These are phyloP conservation scores for Lactifluus echinatus DNA, from an alignment of 768 basidiomycete genomes.

Conservation along the genomic window DNA sequence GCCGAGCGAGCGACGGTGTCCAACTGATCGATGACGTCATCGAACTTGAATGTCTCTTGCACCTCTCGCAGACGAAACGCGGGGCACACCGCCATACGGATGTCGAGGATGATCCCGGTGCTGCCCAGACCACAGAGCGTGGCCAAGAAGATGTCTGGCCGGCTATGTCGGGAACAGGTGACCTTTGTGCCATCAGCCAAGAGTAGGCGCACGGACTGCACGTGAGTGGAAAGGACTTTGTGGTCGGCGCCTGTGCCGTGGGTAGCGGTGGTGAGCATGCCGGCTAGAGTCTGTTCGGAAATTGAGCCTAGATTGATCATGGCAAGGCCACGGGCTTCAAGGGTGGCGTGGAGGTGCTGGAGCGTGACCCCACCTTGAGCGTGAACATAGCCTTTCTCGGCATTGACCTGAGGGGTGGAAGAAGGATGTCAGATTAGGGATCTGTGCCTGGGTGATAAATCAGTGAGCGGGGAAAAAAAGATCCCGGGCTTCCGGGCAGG, in stretches of 20 bases:
- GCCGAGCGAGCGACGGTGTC: constrained; percentile 50
- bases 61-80: constrained; percentile 75
- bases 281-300: constrained; percentile 91
- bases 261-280: constrained; percentile 87
- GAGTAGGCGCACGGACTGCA: constrained; percentile 65
- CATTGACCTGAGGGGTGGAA: constrained; percentile 49
- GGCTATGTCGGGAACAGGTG: constrained; percentile 52
- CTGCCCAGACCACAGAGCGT: constrained; percentile 86
- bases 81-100: constrained; percentile 71
- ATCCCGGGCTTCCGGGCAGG: constrained; percentile 1
- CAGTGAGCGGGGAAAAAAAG: background rate
- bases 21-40: constrained; percentile 49
- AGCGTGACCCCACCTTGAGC: constrained; percentile 77
- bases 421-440: constrained; percentile 18
- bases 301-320: constrained; percentile 94
- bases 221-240: constrained; percentile 75
- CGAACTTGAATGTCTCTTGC: constrained; percentile 54
- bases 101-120: constrained; percentile 78
- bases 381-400: constrained; percentile 54
- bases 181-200: constrained; percentile 68
- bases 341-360: constrained; percentile 57
- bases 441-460: constrained; percentile 8
- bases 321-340: constrained; percentile 62
- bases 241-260: constrained; percentile 84
- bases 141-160: constrained; percentile 75